Base-by-base conservation (phyloP, 1,139 yeast genomes). In the Suhomyces bolitotheri region DNA sequence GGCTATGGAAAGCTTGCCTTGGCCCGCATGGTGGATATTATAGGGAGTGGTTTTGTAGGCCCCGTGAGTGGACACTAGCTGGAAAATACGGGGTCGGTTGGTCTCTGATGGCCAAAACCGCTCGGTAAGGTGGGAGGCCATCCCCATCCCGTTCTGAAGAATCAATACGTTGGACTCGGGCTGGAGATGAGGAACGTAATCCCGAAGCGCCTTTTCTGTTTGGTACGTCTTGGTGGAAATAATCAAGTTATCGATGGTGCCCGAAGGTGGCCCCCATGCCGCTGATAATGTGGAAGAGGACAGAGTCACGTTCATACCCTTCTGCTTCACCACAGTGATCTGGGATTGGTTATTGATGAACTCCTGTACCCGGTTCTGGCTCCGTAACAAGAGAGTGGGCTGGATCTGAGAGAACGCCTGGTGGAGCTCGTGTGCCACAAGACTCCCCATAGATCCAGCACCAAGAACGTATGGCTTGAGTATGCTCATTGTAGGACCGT, bases 61-160 rank as follows among this genome's bases (percentile, higher is more conserved):
- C 3, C 97, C 97, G 58, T 90, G 97, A 2, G 88, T 76, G 25
- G 82, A 81, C 11, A 90, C 80, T 29, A 90, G 96, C 52, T 80
- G 83, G 51, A 70, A 78, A 7, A 90, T 53, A 12, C 62, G 64
- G 12, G 95, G 96, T 36, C 80, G 54, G 2, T 51, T 34, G 0
- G 39, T 40, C 1, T 49, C 41, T 2, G 56, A 53, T 1, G 78
- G 77, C 83, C 94, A 88, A n/a, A 80, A 66, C 7, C 56, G 48
- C 1, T 64, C 59, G 11, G 68, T 65, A 23, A 88, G 54, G 28
- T 69, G 66, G 11, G 82, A 83, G 4, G 76, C 63, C 28, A 78
- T 69, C 1, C 95, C 95, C 71, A 80, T 68, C 3, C 94, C 95
- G 51, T 86, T 85, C 48, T 89, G 95, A 5, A 89, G 51, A n/a